Base-by-base conservation (phyloP, 78 protist genomes). In the Capsaspora owczarzaki region DNA sequence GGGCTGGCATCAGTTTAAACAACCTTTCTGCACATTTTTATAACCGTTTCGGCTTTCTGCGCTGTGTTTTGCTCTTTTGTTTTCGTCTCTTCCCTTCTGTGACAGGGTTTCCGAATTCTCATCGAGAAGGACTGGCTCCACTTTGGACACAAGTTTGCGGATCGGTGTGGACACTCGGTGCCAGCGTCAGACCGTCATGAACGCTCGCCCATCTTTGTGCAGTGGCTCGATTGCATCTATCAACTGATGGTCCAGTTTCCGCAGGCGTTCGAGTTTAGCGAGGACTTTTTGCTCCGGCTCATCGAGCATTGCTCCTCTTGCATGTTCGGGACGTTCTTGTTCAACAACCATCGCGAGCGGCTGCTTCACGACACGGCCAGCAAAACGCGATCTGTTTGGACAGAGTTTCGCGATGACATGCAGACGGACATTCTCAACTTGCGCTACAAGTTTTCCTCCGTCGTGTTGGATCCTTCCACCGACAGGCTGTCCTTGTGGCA, bases 111-210 rank as follows among this genome's bases (percentile, higher is more conserved):
- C 16, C 56, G 42, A 25, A n/a, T 89, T 2, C 72, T 94, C 40
- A 84, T 94, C 10, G 96, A 93, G 88, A 90, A 94, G 74, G 98
- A 95, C 77, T 96, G 97, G 96, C 74, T 87, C 25, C 43, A 91
- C 27, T 87, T 88, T 74, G 98, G 98, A 20, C 96, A 95, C 82
- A 41, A 82, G 63, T 92, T 96, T 49, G 78, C 38, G 38, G 74
- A 75, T 25, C 86, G 97, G 22, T 31, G 56, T 12, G 89, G 87
- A 29, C 47, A 72, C 56, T 27, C 43, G 10, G 42, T 19, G 41
- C 53, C 27, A 23, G 8, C 16, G 29, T 5, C 16, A 19, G 37
- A n/a, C 42, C 31, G 19, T 61, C 27, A 38, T 3, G 42, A 63
- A 41, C 72, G 72, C 42, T 76, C 94, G 3, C 98, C 98, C 22